These are phyloP conservation scores for Chamaenerion angustifolium DNA, from an alignment of 345 rosid genomes.

Conservation along the genomic window DNA sequence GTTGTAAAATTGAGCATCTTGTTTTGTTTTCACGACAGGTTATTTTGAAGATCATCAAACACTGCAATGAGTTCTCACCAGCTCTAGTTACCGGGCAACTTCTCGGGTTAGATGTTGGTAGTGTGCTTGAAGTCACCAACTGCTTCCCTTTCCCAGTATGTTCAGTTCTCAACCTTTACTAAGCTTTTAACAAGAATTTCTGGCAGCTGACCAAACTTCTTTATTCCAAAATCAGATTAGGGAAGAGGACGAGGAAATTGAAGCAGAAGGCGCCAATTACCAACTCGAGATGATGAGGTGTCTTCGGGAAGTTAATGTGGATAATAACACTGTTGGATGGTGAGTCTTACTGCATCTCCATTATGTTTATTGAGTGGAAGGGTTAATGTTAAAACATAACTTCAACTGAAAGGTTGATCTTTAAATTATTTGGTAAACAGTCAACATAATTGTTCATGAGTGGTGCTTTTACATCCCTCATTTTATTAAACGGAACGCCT, in stretches of 20 bases:
- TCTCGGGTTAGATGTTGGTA: slow-evolving; percentile 96
- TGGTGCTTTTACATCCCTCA: too few species aligned
- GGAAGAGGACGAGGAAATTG: slow-evolving; percentile 93
- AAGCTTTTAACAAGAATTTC: too few species aligned
- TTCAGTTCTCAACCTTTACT: too few species aligned
- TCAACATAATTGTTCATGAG: too few species aligned
- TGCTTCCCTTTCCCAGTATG: slow-evolving; percentile 96
- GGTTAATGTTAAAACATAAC: too few species aligned
- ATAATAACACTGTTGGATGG: slow-evolving; percentile 99
- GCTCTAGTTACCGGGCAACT: slow-evolving; percentile 94
- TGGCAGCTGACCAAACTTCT: too few species aligned
- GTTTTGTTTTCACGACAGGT: slow-evolving; percentile 28
- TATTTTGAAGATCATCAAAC: slow-evolving; percentile 83
- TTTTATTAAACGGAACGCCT: too few species aligned
- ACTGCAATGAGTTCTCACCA: slow-evolving; percentile 95
- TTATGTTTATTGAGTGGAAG: too few species aligned
- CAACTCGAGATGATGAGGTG: slow-evolving; percentile 99
- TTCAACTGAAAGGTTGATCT: too few species aligned
- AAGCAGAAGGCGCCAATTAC: slow-evolving; percentile 97
- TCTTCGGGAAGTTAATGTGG: slow-evolving; percentile 93
- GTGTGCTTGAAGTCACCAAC: slow-evolving; percentile 95
- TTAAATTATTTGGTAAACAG: too few species aligned
- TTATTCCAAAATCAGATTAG: slow-evolving; percentile 29
- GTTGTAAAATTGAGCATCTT: too few species aligned
- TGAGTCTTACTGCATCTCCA: slow-evolving; percentile 13